Base-by-base conservation (phyloP, 495 filamentous ascomycete species). In the Parathielavia hyrcaniae region DNA sequence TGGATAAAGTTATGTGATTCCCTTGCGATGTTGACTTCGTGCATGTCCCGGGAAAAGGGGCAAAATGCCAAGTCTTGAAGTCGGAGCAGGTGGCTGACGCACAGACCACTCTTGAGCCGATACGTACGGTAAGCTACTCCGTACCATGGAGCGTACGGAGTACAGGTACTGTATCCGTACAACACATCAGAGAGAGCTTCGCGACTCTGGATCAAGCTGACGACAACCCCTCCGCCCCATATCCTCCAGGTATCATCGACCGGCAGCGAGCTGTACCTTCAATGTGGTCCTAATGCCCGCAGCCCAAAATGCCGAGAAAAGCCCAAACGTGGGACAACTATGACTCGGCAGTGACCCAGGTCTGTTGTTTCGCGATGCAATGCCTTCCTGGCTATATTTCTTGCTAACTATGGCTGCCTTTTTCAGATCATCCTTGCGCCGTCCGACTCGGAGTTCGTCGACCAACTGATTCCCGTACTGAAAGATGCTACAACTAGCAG, bases 401-500 rank as follows among this genome's bases (percentile, higher is more conserved):
- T 34, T 35, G 34, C 43, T 50, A 16, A 49, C 52, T 38, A 20
- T 51, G 32, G 17, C 23, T 44, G 14, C 17, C 16, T 26, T 48
- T n/a, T 6, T n/a, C 56, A 97, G 89, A 91, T 97, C 63, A 88
- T 96, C 56, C 86, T 95, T 64, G 88, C 91, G 14, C 85, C 91
- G 20, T 91, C 90, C 7, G 95, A 97, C 59, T 81, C 83, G 55
- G 93, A 99, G 60, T 96, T 96, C 65, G 84, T 97, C 53, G 92
- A 97, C 66, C 93, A 96, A 69, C 75, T 97, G 52, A 91, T 97
- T 20, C 90, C 90, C 14, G 89, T 91, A 0, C 86, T 99, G 46
- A 89, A 87, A 75, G 90, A 96, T 79, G 90, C 89, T 61, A 86
- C 87, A 48, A 76, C 82, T 49, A 86, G 86, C n/a, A 83, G 85